These are phyloP conservation scores for Talaromyces nanjingensis DNA, from an alignment of 495 filamentous ascomycete species.

Conservation along the genomic window DNA sequence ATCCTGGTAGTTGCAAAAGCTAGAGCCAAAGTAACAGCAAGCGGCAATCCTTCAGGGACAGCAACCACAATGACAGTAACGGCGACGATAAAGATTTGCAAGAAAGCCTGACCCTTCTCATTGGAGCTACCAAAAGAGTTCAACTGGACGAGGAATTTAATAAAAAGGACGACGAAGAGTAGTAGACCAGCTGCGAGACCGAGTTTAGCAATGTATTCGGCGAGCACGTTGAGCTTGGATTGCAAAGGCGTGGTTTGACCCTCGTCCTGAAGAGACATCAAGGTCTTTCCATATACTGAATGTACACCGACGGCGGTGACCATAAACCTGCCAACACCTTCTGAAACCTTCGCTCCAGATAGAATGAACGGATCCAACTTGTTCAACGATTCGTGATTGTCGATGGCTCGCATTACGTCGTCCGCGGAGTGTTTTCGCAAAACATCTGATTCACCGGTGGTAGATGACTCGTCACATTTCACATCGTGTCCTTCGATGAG, in stretches of 20 bases:
- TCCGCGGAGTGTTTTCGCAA: slow-evolving; percentile 65
- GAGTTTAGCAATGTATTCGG: slow-evolving; percentile 90
- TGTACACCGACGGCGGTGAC: slow-evolving; percentile 85
- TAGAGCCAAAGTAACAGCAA: slow-evolving; percentile 88
- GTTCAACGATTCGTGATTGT: slow-evolving; percentile 62
- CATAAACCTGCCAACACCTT: slow-evolving; percentile 81
- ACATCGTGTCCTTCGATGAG: slow-evolving; percentile 67
- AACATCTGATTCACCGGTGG: slow-evolving; percentile 80
- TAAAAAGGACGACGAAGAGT: slow-evolving; percentile 86
- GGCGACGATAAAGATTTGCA: slow-evolving; percentile 89
- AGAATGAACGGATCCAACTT: slow-evolving; percentile 94
- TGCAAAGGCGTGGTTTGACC: slow-evolving; percentile 92
- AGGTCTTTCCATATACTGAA: slow-evolving; percentile 82
- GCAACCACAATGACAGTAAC: slow-evolving; percentile 95
- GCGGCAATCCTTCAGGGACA: slow-evolving; percentile 85
- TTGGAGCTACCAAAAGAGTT: slow-evolving; percentile 48
- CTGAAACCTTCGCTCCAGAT: slow-evolving; percentile 85
- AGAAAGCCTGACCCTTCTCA: slow-evolving; percentile 78
- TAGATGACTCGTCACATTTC: slow-evolving; percentile 77
- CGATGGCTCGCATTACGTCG: slow-evolving; percentile 74
- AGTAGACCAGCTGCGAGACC: slow-evolving; percentile 76
- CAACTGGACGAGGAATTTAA: slow-evolving; percentile 73
- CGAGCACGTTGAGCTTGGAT: slow-evolving; percentile 82
- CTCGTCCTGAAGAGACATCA: slow-evolving; percentile 89
- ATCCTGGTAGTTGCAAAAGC: slow-evolving; percentile 93